phyloP scores from a whole-genome alignment of 768 basidiomycete species.

The Galerina marginata region DNA sequence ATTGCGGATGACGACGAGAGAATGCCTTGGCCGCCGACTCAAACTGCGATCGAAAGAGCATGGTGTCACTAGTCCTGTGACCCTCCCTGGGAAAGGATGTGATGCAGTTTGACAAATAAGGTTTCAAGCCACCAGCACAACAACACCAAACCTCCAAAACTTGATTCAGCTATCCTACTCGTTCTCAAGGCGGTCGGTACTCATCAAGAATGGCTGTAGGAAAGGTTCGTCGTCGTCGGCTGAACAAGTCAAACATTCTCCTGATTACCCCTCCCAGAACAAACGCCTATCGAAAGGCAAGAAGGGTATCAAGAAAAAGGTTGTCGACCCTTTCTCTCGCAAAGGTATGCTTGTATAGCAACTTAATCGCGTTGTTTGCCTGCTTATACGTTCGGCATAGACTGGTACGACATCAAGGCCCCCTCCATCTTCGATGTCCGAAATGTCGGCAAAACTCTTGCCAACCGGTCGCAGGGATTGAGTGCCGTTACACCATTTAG shows the following conservation, averaged over 20 bases:
- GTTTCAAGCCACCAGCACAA: conserved; percentile 65
- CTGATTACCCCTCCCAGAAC: conserved; percentile 60
- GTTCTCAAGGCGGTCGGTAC: conserved; percentile 45
- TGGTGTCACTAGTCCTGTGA: conserved; percentile 30
- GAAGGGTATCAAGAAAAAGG: conserved; percentile 99
- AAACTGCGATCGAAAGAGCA: conserved; percentile 66
- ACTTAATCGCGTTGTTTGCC: conserved; percentile 1
- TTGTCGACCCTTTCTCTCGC: conserved; percentile 99
- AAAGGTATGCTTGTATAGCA: conserved; percentile 67
- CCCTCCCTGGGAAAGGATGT: conserved; percentile 47
- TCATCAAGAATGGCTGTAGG: conserved; percentile 82
- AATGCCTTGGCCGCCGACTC: conserved; percentile 62
- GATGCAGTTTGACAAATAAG: conserved; percentile 58
- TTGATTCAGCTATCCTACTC: conserved; percentile 46
- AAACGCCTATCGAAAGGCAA: conserved; percentile 98
- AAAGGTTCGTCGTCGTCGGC: conserved; percentile 59
- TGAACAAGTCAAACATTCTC: conserved; percentile 4
- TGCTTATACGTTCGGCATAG: conserved; percentile 42
- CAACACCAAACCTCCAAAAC: conserved; percentile 44
- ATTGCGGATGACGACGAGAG: conserved; percentile 36
- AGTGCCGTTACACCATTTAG: conserved; percentile 63
- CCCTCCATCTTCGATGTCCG: conserved; percentile 96
- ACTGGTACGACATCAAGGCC: conserved; percentile 99
- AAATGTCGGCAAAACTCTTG: conserved; percentile 98
- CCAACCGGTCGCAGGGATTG: conserved; percentile 96